These are phyloP conservation scores for Podospora didyma DNA, from an alignment of 495 filamentous ascomycete genomes.

Conservation along the genomic window DNA sequence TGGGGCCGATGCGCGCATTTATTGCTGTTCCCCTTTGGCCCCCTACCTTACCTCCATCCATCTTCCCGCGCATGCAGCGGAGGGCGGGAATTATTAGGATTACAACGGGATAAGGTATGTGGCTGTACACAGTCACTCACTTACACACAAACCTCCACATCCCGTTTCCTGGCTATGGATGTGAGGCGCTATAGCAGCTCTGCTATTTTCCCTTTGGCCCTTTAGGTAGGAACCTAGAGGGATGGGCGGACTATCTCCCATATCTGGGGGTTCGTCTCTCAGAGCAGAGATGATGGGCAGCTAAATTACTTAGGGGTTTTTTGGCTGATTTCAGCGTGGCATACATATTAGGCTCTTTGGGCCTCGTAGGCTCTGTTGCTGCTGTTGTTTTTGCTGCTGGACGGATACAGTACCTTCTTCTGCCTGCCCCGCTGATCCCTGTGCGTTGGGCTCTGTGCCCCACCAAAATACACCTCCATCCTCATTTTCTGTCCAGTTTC, in stretches of 20 bases:
- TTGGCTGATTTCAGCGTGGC: conserved; percentile 35
- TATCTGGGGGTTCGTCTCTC: background rate
- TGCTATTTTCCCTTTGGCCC: background rate
- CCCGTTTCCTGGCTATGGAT: conserved; percentile 11
- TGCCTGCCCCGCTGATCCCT: conserved; percentile 19
- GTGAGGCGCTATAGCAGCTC: conserved; percentile 11
- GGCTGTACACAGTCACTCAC: conserved; percentile 7
- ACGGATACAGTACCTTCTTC: conserved; percentile 10
- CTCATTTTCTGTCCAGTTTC: conserved; percentile 13
- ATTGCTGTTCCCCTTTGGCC: background rate
- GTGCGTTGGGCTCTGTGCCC: conserved; percentile 8
- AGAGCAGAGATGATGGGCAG: conserved; percentile 6
- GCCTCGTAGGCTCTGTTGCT: background rate
- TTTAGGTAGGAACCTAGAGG: background rate
- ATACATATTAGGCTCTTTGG: conserved; percentile 33
- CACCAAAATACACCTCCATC: conserved; percentile 16
- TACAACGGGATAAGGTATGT: background rate
- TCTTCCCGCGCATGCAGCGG: background rate
- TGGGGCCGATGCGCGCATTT: conserved; percentile 10
- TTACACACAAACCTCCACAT: background rate
- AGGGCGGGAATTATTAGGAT: background rate
- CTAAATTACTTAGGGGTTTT: conserved; percentile 26
- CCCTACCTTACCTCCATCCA: background rate
- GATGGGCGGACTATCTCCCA: too few species aligned
- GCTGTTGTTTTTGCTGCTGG: background rate